Evolutionary conservation across 2,329 filamentous ascomycete genomes (phyloP).

Genomic region (Clarireedia monteithiana): DNA sequence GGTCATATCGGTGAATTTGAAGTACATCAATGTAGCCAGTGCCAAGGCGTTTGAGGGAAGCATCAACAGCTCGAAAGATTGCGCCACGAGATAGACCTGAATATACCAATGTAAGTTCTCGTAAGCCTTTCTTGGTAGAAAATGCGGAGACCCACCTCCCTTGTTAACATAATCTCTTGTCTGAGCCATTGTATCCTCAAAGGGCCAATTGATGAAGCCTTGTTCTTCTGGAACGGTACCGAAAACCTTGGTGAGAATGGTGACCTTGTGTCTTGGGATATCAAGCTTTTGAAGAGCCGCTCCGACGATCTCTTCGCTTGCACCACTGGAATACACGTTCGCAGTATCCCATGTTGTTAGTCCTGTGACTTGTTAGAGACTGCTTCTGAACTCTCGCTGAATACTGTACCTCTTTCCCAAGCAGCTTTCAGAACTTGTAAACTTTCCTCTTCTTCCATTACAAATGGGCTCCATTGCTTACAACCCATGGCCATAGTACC

Average conservation of each 20-base stretch:
- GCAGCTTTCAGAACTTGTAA: conserved; percentile 12
- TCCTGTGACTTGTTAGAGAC: neutral
- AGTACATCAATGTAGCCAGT: conserved; percentile 50
- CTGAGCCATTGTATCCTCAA: conserved; percentile 32
- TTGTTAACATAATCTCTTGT: conserved; percentile 41
- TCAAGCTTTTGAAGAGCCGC: conserved; percentile 51
- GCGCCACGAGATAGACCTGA: conserved; percentile 51
- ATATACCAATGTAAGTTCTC: neutral
- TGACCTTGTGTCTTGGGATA: conserved; percentile 46
- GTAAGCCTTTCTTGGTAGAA: neutral
- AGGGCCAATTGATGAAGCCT: conserved; percentile 19
- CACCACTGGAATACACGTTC: conserved; percentile 47
- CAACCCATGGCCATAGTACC: conserved; percentile 46
- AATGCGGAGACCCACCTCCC: conserved; percentile 18
- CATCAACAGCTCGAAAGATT: conserved; percentile 56
- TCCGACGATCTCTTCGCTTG: conserved; percentile 43
- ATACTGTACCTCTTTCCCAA: conserved; percentile 5
- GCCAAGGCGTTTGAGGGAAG: conserved; percentile 44
- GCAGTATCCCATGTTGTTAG: conserved; percentile 42
- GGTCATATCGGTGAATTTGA: conserved; percentile 51
- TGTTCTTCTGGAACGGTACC: conserved; percentile 40
- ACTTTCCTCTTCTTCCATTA: conserved; percentile 44
- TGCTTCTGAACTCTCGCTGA: neutral
- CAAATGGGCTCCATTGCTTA: conserved; percentile 42
- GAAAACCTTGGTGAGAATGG: conserved; percentile 48